These are phyloP conservation scores for Phytopythium sindhum DNA, from an alignment of 352 stramenopile genomes.

Conservation along the genomic window DNA sequence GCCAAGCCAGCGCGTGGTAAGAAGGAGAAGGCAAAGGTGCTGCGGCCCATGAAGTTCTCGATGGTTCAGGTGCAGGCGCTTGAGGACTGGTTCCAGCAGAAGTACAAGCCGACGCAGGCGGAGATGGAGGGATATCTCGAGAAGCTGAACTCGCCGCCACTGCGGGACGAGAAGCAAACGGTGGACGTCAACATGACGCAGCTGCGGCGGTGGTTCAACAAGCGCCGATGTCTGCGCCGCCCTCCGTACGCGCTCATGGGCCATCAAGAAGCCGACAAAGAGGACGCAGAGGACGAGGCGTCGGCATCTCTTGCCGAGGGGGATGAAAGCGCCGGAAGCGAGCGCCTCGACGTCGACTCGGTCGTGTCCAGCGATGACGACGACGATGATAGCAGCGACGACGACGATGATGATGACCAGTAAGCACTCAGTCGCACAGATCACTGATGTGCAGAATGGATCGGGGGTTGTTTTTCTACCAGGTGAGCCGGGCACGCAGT, in stretches of 20 bases:
- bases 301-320: slow-evolving; percentile 27
- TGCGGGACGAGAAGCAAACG: slow-evolving; percentile 74
- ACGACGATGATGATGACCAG: slow-evolving; percentile 22
- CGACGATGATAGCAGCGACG: slow-evolving; percentile 32
- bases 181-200: slow-evolving; percentile 87
- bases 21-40: slow-evolving; percentile 42
- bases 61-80: slow-evolving; percentile 80
- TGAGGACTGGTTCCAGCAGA: slow-evolving; percentile 83
- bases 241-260: slow-evolving; percentile 84
- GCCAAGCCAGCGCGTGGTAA: slow-evolving; percentile 5
- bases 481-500: not conserved
- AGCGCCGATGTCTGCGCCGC: slow-evolving; percentile 74
- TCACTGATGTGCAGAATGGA: not conserved
- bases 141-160: slow-evolving; percentile 59
- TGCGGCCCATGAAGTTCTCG: slow-evolving; percentile 83
- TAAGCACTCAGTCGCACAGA: not conserved
- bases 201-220: slow-evolving; percentile 84
- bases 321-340: slow-evolving; percentile 43
- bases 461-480: slow-evolving; percentile 1
- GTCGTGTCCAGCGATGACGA: slow-evolving; percentile 14
- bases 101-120: slow-evolving; percentile 77
- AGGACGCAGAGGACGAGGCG: slow-evolving; percentile 21
- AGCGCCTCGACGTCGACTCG: slow-evolving; percentile 11
- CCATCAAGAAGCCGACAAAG: slow-evolving; percentile 58
- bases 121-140: slow-evolving; percentile 80